Evolutionary conservation across 2,329 filamentous ascomycete species (phyloP).

Genomic region (Fusarium globosum): DNA sequence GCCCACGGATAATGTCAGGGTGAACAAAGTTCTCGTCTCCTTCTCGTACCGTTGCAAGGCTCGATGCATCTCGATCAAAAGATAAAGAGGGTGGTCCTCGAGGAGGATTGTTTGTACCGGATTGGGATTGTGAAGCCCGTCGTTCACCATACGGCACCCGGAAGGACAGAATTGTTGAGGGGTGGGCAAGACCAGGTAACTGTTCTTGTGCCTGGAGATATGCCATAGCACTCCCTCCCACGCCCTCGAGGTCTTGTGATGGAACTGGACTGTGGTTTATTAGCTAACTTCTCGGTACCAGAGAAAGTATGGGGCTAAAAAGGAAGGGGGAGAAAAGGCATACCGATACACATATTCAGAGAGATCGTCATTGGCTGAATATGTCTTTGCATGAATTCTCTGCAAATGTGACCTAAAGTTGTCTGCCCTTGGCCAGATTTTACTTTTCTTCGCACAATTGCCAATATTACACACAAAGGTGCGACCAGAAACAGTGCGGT

Average conservation of each 20-base stretch:
- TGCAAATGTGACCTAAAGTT: conserved; percentile 86
- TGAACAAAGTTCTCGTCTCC: conserved; percentile 30
- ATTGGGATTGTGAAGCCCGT: conserved; percentile 14
- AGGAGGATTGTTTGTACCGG: conserved; percentile 9
- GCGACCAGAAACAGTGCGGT: conserved; percentile 50
- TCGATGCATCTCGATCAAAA: conserved; percentile 27
- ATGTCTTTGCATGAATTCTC: conserved; percentile 68
- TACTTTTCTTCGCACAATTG: conserved; percentile 52
- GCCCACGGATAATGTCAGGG: conserved; percentile 20
- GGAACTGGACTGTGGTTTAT: conserved; percentile 18
- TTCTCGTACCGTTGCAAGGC: conserved; percentile 32
- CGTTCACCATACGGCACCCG: conserved; percentile 11
- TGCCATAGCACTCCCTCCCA: conserved; percentile 44
- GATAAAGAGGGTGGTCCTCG: conserved; percentile 13
- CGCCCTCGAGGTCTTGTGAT: conserved; percentile 41
- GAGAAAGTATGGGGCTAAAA: background rate
- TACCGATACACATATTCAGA: conserved; percentile 48
- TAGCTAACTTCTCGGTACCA: background rate
- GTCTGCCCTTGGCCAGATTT: conserved; percentile 83
- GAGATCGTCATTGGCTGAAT: conserved; percentile 54
- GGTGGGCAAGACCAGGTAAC: conserved; percentile 24
- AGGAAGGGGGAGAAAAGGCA: conserved; percentile 1
- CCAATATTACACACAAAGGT: conserved; percentile 44
- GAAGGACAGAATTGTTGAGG: conserved; percentile 15
- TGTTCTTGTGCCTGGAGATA: conserved; percentile 34